phyloP scores from a whole-genome alignment of 768 basidiomycete genomes.

The Lepiota venenata region DNA sequence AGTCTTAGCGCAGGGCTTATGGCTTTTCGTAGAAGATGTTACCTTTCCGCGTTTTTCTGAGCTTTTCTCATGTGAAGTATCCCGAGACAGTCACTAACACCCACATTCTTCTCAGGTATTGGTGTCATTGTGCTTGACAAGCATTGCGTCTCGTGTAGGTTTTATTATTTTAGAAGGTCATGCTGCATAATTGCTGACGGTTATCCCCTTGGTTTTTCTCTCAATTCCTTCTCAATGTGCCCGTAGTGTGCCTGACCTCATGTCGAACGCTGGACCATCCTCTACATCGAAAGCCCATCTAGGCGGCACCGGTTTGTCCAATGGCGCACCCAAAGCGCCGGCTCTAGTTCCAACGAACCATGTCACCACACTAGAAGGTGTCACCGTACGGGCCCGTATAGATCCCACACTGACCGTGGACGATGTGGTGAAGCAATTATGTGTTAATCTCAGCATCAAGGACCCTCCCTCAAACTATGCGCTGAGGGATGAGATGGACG shows the following conservation, averaged over 20 bases:
- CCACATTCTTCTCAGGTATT: conserved; percentile 1
- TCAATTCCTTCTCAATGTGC: conserved; percentile 9
- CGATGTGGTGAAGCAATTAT: conserved; percentile 82
- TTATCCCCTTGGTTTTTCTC: conserved; percentile 6
- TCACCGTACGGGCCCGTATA: conserved; percentile 78
- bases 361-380: conserved; percentile 72
- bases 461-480: conserved; percentile 73
- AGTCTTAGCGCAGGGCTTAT: conserved; percentile 39
- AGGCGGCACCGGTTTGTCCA: conserved; percentile 28
- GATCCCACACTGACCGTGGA: conserved; percentile 81
- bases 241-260: conserved; percentile 14
- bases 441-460: conserved; percentile 74
- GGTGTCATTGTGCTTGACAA: neutral
- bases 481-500: conserved; percentile 77
- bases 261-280: conserved; percentile 26
- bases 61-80: conserved; percentile 2
- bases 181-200: neutral
- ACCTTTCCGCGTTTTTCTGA: conserved; percentile 42
- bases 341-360: conserved; percentile 79
- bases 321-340: conserved; percentile 38
- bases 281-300: conserved; percentile 27
- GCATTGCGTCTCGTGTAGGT: neutral
- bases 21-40: conserved; percentile 33
- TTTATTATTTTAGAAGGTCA: neutral
- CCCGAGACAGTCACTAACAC: neutral